These are phyloP conservation scores for Diaporthe batatas DNA, from an alignment of 2,329 filamentous ascomycete species.

Conservation along the genomic window DNA sequence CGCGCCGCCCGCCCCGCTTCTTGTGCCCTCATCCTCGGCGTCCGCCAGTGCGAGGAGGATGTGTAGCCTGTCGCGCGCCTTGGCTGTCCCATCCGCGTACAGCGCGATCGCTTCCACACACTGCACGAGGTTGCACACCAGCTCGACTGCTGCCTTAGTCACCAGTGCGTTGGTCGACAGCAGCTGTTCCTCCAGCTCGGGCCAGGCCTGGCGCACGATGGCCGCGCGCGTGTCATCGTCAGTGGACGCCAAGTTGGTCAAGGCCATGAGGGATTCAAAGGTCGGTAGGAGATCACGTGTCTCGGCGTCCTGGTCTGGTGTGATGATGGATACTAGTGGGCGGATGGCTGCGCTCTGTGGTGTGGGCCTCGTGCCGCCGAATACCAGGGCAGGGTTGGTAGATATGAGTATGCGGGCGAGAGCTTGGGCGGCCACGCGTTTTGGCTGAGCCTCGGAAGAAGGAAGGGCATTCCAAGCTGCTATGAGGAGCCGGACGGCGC, in stretches of 20 bases:
- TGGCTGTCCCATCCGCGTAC: slow-evolving; percentile 76
- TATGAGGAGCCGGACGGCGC: slow-evolving; percentile 88
- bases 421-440: slow-evolving; percentile 79
- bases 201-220: slow-evolving; percentile 81
- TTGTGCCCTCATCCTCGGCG: slow-evolving; percentile 82
- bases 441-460: slow-evolving; percentile 60
- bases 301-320: slow-evolving; percentile 71
- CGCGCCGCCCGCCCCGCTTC: slow-evolving; percentile 88
- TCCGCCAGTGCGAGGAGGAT: slow-evolving; percentile 90
- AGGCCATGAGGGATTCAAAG: slow-evolving; percentile 90
- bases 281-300: slow-evolving; percentile 85
- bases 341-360: slow-evolving; percentile 85
- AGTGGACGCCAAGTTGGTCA: slow-evolving; percentile 92
- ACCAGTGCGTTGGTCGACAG: slow-evolving; percentile 82
- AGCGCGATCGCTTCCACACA: slow-evolving; percentile 74
- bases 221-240: slow-evolving; percentile 75
- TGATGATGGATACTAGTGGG: slow-evolving; percentile 81
- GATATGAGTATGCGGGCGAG: slow-evolving; percentile 89
- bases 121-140: slow-evolving; percentile 91
- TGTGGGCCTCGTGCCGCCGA: slow-evolving; percentile 80
- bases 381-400: slow-evolving; percentile 86
- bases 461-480: slow-evolving; percentile 75
- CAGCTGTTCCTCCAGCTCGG: slow-evolving; percentile 84
- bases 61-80: slow-evolving; percentile 81
- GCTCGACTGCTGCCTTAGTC: slow-evolving; percentile 85